Percentiles rank a stretch among this genome's conserved stretches.
Evolutionary conservation across 2,329 filamentous ascomycete species (phyloP).

Genomic region (Colletotrichum euphorbiae): DNA sequence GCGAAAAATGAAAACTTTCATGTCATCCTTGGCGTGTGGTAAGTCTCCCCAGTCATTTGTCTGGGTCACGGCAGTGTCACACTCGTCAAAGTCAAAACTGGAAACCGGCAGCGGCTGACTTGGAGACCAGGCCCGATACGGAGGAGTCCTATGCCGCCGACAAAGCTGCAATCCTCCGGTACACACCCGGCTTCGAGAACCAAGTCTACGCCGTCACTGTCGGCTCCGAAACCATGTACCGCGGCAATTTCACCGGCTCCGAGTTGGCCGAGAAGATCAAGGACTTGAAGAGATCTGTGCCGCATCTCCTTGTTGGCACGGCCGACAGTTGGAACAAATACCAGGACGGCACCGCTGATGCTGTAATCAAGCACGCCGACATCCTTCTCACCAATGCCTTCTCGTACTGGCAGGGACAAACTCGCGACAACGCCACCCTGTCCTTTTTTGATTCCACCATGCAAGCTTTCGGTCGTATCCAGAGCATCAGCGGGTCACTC

Average conservation of each 20-base stretch:
- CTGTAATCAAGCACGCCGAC: constrained; percentile 69
- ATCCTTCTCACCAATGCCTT: constrained; percentile 76
- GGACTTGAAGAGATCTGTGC: constrained; percentile 67
- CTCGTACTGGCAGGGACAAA: constrained; percentile 77
- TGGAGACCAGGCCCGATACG: constrained; percentile 65
- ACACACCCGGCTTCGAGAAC: constrained; percentile 62
- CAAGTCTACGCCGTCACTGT: constrained; percentile 77
- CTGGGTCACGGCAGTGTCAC: background rate
- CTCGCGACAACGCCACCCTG: constrained; percentile 63
- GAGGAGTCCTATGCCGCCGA: constrained; percentile 72
- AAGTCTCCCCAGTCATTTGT: constrained; percentile 43
- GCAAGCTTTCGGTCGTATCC: constrained; percentile 72
- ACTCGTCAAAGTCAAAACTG: background rate
- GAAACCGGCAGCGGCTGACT: background rate
- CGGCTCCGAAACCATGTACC: constrained; percentile 78
- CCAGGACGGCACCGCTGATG: constrained; percentile 74
- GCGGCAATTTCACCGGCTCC: constrained; percentile 72
- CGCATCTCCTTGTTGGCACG: constrained; percentile 70
- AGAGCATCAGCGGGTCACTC: constrained; percentile 62
- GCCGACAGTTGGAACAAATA: constrained; percentile 81
- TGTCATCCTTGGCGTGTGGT: constrained; percentile 79
- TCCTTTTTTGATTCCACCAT: constrained; percentile 76
- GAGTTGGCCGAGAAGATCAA: constrained; percentile 71
- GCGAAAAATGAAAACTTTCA: constrained; percentile 73
- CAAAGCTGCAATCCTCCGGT: constrained; percentile 60